phyloP scores from a whole-genome alignment of 2,329 filamentous ascomycete species.

The Trichoderma sp. region DNA sequence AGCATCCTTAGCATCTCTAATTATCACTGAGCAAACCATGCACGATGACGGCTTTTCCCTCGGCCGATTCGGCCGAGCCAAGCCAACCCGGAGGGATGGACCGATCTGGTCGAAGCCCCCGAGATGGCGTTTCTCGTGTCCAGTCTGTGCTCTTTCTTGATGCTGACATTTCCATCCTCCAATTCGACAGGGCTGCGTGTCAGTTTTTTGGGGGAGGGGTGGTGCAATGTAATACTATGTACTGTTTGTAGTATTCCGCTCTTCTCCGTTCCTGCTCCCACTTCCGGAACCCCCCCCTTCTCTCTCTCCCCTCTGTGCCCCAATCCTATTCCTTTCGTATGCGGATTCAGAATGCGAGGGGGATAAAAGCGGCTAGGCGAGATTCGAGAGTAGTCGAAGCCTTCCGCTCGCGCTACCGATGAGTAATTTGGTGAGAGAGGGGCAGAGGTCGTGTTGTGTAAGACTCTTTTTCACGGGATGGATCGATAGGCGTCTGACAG shows the following conservation, averaged over 20 bases:
- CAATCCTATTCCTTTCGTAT: not conserved
- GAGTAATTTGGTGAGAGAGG: not conserved
- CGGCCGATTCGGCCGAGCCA: conserved; percentile 10
- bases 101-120: conserved; percentile 16
- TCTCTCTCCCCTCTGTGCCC: not conserved
- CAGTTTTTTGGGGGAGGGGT: conserved; percentile 1
- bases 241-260: not conserved
- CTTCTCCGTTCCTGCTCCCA: not conserved
- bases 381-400: not conserved
- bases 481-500: conserved; percentile 17
- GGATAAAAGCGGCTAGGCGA: not conserved
- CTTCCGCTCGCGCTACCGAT: not conserved
- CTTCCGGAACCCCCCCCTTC: not conserved
- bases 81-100: conserved; percentile 11
- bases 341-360: not conserved
- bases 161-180: not conserved
- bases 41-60: conserved; percentile 14
- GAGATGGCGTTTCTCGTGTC: conserved; percentile 10
- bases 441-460: not conserved
- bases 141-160: not conserved
- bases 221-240: not conserved
- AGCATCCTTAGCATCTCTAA: not conserved
- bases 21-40: not conserved
- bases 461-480: conserved; percentile 2
- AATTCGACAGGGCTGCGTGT: not conserved